Percentiles rank a stretch among this genome's conserved stretches.
Evolutionary conservation across 2,329 filamentous ascomycete genomes (phyloP).

Genomic region (Conoideocrella luteorostrata): DNA sequence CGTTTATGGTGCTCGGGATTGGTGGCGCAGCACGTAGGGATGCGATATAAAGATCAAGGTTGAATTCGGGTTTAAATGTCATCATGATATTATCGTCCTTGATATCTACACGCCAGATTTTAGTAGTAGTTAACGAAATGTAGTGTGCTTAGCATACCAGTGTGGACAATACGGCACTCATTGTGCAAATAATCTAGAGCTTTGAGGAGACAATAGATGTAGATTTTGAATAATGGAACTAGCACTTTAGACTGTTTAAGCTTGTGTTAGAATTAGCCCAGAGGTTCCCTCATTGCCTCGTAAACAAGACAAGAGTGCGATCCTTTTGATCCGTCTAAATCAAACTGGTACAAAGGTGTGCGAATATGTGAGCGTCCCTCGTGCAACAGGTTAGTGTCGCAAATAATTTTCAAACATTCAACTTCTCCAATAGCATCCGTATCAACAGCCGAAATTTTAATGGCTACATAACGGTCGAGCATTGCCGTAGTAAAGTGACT

Average conservation of each 20-base stretch:
- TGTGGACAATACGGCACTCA: conserved; percentile 14
- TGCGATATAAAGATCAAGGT: conserved; percentile 8
- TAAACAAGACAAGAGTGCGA: neutral
- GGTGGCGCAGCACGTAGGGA: neutral
- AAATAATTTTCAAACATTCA: neutral
- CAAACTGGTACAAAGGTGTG: neutral
- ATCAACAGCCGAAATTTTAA: neutral
- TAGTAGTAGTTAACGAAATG: neutral
- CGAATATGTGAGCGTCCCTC: neutral
- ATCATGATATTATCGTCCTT: conserved; percentile 17
- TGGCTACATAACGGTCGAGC: conserved; percentile 8
- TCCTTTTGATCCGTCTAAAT: neutral
- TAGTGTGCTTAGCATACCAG: conserved; percentile 8
- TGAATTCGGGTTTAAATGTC: conserved; percentile 12
- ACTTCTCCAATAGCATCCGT: neutral
- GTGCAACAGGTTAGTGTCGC: neutral
- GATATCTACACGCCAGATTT: conserved; percentile 11
- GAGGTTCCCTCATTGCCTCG: neutral
- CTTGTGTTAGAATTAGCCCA: neutral
- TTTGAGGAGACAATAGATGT: conserved; percentile 8
- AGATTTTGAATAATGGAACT: neutral
- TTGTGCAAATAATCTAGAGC: conserved; percentile 16
- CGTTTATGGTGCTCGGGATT: neutral
- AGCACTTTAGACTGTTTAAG: neutral
- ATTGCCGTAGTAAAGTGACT: neutral